phyloP scores from a whole-genome alignment of 495 filamentous ascomycete genomes.

The Neurospora africana region DNA sequence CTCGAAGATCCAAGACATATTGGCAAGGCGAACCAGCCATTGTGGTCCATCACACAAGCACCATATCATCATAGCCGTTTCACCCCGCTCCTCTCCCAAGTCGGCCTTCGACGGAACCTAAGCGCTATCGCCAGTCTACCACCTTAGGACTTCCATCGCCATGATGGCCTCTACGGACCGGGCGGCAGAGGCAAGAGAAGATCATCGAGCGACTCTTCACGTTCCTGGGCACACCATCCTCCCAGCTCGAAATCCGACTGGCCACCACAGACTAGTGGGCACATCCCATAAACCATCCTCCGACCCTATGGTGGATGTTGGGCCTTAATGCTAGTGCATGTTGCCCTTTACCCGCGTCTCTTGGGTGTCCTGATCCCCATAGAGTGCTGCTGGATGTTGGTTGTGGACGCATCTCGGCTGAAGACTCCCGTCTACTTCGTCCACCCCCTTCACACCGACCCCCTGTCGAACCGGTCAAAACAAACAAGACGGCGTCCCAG shows the following conservation, averaged over 20 bases:
- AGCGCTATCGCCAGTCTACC: background rate
- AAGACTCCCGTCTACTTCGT: conserved; percentile 4
- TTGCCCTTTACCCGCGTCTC: background rate
- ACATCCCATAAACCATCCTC: background rate
- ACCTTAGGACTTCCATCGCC: background rate
- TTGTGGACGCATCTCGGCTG: conserved; percentile 12
- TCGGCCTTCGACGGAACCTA: background rate
- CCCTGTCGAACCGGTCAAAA: background rate
- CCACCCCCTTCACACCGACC: background rate
- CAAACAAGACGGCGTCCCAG: background rate
- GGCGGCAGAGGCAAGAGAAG: background rate
- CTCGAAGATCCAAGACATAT: background rate
- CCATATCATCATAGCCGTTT: background rate
- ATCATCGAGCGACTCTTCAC: background rate
- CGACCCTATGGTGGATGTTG: background rate
- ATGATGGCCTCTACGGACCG: background rate
- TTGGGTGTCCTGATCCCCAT: background rate
- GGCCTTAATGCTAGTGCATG: background rate
- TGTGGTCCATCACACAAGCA: background rate
- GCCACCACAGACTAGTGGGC: background rate
- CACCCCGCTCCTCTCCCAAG: background rate
- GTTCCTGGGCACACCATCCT: background rate
- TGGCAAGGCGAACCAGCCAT: background rate
- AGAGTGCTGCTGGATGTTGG: background rate
- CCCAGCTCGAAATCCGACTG: background rate